phyloP scores from a whole-genome alignment of 2,329 filamentous ascomycete species.

The Hirsutella rhossiliensis region DNA sequence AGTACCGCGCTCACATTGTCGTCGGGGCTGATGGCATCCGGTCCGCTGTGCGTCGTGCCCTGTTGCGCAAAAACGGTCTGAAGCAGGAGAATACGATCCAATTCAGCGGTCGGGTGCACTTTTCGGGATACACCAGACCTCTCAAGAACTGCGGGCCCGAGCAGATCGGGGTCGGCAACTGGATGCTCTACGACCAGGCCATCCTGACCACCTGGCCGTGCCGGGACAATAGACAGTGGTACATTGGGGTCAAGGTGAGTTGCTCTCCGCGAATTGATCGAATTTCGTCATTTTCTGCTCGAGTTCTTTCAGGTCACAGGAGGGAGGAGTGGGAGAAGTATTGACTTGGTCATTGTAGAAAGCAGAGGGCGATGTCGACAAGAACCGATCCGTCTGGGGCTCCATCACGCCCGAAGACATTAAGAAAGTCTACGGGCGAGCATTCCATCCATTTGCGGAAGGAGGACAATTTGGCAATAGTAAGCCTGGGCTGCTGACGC shows the following conservation, averaged over 20 bases:
- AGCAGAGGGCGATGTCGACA: slow-evolving; percentile 4
- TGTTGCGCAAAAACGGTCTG: slow-evolving; percentile 3
- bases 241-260: slow-evolving; percentile 8
- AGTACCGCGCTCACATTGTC: slow-evolving; percentile 3
- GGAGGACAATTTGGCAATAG: slow-evolving; percentile 4
- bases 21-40: slow-evolving; percentile 9
- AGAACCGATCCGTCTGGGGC: slow-evolving; percentile 8
- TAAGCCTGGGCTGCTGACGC: slow-evolving; percentile 1
- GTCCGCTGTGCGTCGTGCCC: slow-evolving; percentile 5
- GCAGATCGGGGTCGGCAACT: slow-evolving; percentile 8
- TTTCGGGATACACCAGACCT: slow-evolving; percentile 7
- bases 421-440: slow-evolving; percentile 6
- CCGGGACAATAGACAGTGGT: slow-evolving; percentile 9
- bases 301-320: not conserved
- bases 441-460: slow-evolving; percentile 9
- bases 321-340: too few species aligned
- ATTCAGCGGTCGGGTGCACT: slow-evolving; percentile 8
- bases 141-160: slow-evolving; percentile 4
- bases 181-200: slow-evolving; percentile 9
- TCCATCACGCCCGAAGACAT: slow-evolving; percentile 5
- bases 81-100: slow-evolving; percentile 6
- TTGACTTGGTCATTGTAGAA: slow-evolving; percentile 1
- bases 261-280: not conserved
- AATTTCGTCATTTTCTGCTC: not conserved
- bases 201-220: slow-evolving; percentile 9